Evolutionary conservation across 371 early-diverging fungal genomes (phyloP).

Genomic region (Paraphysoderma sedebokerense): DNA sequence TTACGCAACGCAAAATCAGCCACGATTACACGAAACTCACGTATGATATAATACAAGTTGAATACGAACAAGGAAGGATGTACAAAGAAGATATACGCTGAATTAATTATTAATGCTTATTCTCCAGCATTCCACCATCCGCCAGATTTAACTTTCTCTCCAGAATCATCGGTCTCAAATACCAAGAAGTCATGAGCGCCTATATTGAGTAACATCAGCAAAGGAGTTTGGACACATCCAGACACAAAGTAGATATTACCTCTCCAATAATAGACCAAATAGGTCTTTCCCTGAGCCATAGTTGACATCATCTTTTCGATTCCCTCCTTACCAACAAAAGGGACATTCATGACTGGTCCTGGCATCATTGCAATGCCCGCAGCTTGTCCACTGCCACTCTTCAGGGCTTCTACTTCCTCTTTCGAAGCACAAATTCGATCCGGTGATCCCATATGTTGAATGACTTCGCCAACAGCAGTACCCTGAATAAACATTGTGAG

Average conservation of each 20-base stretch:
- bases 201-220: too few relatives aligned
- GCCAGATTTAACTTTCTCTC: background rate
- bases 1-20: too few relatives aligned
- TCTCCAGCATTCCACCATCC: background rate
- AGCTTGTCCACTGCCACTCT: background rate
- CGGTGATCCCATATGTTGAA: background rate
- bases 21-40: too few relatives aligned
- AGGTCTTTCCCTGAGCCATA: background rate
- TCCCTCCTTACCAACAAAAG: too few relatives aligned
- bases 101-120: too few relatives aligned
- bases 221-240: too few relatives aligned
- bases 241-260: too few relatives aligned
- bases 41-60: too few relatives aligned
- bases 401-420: background rate
- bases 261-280: background rate
- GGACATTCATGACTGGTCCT: background rate
- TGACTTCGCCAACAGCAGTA: background rate
- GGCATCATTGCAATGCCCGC: background rate
- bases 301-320: background rate
- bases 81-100: too few relatives aligned
- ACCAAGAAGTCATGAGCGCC: background rate
- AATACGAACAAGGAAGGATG: too few relatives aligned
- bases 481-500: background rate
- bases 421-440: background rate
- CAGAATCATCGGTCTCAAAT: background rate